These are phyloP conservation scores for Telopea speciosissima DNA, from an alignment of 177 flowering plant species.

Conservation along the genomic window DNA sequence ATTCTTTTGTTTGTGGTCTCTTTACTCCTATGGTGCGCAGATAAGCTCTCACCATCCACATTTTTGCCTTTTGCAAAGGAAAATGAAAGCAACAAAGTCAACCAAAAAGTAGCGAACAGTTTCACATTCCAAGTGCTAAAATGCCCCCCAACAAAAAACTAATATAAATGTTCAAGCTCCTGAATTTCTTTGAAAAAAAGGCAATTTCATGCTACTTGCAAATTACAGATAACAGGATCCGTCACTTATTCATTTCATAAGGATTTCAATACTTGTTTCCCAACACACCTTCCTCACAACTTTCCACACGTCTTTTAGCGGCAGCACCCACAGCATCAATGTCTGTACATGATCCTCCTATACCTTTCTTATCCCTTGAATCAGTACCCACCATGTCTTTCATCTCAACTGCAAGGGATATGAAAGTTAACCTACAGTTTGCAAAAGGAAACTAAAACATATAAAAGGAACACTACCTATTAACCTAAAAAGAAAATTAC, in stretches of 20 bases:
- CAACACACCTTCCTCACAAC: slow-evolving; percentile 36
- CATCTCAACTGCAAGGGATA: slow-evolving; percentile 23
- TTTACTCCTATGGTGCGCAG: slow-evolving; percentile 30
- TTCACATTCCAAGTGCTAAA: no score
- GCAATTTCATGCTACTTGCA: background rate
- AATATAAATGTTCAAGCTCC: background rate
- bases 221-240: background rate
- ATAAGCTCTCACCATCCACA: slow-evolving; percentile 13
- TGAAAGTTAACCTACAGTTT: slow-evolving; percentile 3
- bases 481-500: slow-evolving; percentile 15
- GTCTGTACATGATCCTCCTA: slow-evolving; percentile 17
- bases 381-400: slow-evolving; percentile 17
- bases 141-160: no score
- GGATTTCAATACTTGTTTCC: background rate
- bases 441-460: background rate
- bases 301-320: slow-evolving; percentile 45
- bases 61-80: slow-evolving; percentile 34
- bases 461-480: no score
- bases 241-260: background rate
- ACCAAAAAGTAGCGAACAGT: no score
- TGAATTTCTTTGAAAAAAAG: background rate
- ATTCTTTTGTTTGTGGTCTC: slow-evolving; percentile 51
- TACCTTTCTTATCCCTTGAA: slow-evolving; percentile 13
- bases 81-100: slow-evolving; percentile 3
- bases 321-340: slow-evolving; percentile 22